Conservation (phyloP, 163 green algal genomes). For the Chlamydomonas reinhardtii region DNA sequence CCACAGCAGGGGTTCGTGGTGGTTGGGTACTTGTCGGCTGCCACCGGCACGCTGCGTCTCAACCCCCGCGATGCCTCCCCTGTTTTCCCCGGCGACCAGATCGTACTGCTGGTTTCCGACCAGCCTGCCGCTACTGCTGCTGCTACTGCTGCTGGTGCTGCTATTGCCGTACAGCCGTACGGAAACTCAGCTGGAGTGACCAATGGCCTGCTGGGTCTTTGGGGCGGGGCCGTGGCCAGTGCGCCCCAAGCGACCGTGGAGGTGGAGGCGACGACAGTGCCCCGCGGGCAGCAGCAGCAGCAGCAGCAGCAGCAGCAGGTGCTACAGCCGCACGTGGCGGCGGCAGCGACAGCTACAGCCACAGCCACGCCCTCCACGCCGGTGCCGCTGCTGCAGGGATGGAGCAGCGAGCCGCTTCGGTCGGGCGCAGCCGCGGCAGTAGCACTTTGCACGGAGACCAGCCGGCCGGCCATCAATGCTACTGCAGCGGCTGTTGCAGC, state of each 20-base stretch:
- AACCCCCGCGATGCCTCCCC: slow-evolving; percentile 28
- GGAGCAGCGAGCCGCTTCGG: slow-evolving; percentile 9
- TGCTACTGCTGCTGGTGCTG: not conserved
- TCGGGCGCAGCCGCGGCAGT: not conserved
- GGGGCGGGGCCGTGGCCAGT: too few relatives aligned
- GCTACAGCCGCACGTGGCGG: too few relatives aligned
- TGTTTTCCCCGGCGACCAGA: slow-evolving; percentile 31
- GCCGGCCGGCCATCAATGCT: too few relatives aligned
- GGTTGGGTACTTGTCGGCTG: slow-evolving; percentile 18
- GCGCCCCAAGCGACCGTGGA: too few relatives aligned
- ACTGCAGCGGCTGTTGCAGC: too few relatives aligned
- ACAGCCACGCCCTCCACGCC: not conserved
- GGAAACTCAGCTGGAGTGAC: too few relatives aligned
- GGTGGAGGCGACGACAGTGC: too few relatives aligned
- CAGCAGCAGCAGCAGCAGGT: not conserved
- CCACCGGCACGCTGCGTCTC: slow-evolving; percentile 31
- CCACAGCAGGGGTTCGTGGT: not conserved
- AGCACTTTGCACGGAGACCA: too few relatives aligned
- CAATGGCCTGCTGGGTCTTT: too few relatives aligned
- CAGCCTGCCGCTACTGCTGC: not conserved
- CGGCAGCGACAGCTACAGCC: too few relatives aligned
- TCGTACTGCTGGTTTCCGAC: slow-evolving; percentile 14
- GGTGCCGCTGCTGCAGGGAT: not conserved
- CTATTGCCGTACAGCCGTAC: too few relatives aligned
- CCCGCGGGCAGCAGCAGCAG: not conserved